Evolutionary conservation across 805 yeast species (phyloP).

Genomic region (Metahyphopichia silvanorum): DNA sequence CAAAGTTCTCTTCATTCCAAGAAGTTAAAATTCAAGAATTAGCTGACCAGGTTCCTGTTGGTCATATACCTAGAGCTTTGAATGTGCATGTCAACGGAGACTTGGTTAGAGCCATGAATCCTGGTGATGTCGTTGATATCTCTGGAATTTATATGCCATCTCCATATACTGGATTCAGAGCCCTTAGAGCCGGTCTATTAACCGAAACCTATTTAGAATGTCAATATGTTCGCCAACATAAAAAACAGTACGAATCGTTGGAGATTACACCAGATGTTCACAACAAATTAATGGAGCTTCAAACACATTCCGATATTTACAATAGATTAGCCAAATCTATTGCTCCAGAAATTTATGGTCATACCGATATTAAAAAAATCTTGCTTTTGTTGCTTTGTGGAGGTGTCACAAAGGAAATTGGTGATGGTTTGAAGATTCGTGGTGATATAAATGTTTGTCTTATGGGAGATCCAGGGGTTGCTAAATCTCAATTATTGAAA

Average conservation of each 20-base stretch:
- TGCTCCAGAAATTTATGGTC: conserved; percentile 98
- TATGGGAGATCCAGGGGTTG: conserved; percentile 99
- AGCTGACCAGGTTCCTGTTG: conserved; percentile 95
- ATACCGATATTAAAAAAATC: conserved; percentile 89
- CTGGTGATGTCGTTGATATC: conserved; percentile 94
- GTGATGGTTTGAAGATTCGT: conserved; percentile 96
- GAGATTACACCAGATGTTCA: conserved; percentile 57
- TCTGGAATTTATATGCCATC: conserved; percentile 90
- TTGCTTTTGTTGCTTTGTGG: conserved; percentile 81
- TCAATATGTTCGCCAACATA: conserved; percentile 81
- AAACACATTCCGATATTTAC: conserved; percentile 67
- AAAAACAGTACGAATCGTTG: conserved; percentile 73
- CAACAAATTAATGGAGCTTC: conserved; percentile 52
- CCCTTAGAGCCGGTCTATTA: conserved; percentile 85
- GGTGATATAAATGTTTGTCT: conserved; percentile 94
- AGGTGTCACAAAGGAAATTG: conserved; percentile 91
- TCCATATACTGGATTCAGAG: conserved; percentile 94
- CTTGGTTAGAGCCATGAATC: conserved; percentile 78
- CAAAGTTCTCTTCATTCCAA: conserved; percentile 92
- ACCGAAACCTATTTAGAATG: conserved; percentile 94
- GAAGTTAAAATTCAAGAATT: conserved; percentile 93
- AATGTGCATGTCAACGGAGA: conserved; percentile 90
- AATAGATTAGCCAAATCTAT: conserved; percentile 79
- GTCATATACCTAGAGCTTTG: conserved; percentile 90
- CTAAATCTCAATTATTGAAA: conserved; percentile 92